These are phyloP conservation scores for Xylariomycetidae sp. DNA, from an alignment of 2,329 filamentous ascomycete genomes.

Conservation along the genomic window DNA sequence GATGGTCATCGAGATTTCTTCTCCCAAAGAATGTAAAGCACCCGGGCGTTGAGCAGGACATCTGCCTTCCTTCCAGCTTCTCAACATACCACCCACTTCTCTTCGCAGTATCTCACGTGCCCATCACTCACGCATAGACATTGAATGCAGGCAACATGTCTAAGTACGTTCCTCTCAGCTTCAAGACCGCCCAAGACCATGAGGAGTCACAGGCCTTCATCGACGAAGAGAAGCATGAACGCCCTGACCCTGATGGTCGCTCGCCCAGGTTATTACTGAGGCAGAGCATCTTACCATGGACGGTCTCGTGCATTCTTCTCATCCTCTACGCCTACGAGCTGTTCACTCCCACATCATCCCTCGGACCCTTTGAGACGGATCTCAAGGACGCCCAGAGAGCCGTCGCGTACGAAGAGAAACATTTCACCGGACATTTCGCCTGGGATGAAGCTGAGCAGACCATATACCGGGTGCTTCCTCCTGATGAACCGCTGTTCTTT, in stretches of 20 bases:
- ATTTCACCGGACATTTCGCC: background rate
- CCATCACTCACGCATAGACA: too few species aligned
- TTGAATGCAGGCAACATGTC: too few species aligned
- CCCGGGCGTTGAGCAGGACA: too few species aligned
- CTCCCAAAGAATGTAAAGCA: too few species aligned
- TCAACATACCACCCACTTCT: too few species aligned
- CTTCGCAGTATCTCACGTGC: too few species aligned
- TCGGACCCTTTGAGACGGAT: background rate
- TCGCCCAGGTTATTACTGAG: background rate
- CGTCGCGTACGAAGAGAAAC: conserved; percentile 1
- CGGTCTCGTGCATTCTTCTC: background rate
- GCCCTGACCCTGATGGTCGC: background rate
- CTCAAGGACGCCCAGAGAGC: background rate
- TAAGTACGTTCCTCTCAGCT: too few species aligned
- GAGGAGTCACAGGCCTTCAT: background rate
- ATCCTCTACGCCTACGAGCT: background rate
- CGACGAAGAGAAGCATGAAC: background rate
- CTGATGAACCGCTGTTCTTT: background rate
- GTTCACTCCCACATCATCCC: background rate
- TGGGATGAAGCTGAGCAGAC: conserved; percentile 1
- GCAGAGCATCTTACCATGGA: background rate
- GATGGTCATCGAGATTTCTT: too few species aligned
- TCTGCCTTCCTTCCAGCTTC: too few species aligned
- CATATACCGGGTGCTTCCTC: background rate
- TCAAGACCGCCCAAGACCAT: too few species aligned